Conservation (phyloP, 176 grass and related monocot species). For the Pontederia crassipes region DNA sequence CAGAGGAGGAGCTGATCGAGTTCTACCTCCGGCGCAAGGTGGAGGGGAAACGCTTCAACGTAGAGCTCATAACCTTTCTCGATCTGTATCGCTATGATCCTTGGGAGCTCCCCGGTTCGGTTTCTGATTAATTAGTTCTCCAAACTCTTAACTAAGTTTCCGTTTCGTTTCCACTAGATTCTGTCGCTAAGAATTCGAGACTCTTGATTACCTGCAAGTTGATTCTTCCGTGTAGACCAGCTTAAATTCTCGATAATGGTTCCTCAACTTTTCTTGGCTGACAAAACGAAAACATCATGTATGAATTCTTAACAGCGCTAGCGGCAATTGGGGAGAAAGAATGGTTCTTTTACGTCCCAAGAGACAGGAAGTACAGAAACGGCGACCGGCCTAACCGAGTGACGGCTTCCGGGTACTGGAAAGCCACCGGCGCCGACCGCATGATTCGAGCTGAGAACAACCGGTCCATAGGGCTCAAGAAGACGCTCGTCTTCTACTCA, state of each 20-base stretch:
- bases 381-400: slow-evolving; percentile 84
- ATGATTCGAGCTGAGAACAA: slow-evolving; percentile 54
- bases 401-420: slow-evolving; percentile 91
- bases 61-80: slow-evolving; percentile 79
- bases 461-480: slow-evolving; percentile 76
- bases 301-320: slow-evolving; percentile 28
- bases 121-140: background rate
- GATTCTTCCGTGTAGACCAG: too few relatives aligned
- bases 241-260: too few relatives aligned
- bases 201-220: background rate
- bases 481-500: slow-evolving; percentile 96
- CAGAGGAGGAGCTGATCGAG: slow-evolving; percentile 97
- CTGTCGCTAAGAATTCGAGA: too few relatives aligned
- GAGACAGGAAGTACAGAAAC: slow-evolving; percentile 92
- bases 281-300: background rate
- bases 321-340: slow-evolving; percentile 87
- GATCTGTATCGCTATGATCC: slow-evolving; percentile 96
- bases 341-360: slow-evolving; percentile 96
- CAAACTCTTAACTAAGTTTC: slow-evolving; percentile 6
- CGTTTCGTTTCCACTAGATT: slow-evolving; percentile 12
- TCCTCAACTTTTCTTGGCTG: slow-evolving; percentile 1
- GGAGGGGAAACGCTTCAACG: slow-evolving; percentile 84
- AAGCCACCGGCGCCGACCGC: slow-evolving; percentile 59
- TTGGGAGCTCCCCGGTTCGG: slow-evolving; percentile 82
- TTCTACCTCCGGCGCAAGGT: slow-evolving; percentile 98